phyloP scores from a whole-genome alignment of 2,329 filamentous ascomycete species.

The Nemania bipapillata region DNA sequence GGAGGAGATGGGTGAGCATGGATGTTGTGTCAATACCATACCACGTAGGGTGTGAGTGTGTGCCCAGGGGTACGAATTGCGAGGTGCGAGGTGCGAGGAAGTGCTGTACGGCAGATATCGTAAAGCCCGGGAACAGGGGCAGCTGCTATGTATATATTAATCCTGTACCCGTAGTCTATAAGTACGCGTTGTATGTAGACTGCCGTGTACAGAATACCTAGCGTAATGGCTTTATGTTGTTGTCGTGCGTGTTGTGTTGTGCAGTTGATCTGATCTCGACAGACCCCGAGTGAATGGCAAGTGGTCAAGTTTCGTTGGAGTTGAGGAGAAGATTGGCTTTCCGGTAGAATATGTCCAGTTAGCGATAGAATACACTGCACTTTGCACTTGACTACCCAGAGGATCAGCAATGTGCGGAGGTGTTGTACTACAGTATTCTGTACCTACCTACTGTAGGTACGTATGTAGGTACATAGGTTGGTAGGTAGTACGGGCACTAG shows the following conservation, averaged over 20 bases:
- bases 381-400: too few species aligned
- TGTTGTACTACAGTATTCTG: neutral
- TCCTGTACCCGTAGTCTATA: too few species aligned
- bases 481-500: neutral
- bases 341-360: neutral
- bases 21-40: constrained; percentile 39
- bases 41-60: constrained; percentile 32
- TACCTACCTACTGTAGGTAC: neutral
- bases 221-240: too few species aligned
- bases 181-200: neutral
- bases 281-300: neutral
- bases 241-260: too few species aligned
- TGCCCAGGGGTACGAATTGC: constrained; percentile 16
- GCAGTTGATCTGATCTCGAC: neutral
- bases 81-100: neutral
- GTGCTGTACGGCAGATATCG: neutral
- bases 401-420: constrained; percentile 32
- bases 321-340: constrained; percentile 23
- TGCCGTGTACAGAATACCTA: neutral
- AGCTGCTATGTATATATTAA: neutral
- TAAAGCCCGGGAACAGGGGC: neutral
- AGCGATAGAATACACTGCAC: constrained; percentile 17
- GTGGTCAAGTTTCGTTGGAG: constrained; percentile 6
- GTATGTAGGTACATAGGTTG: neutral
- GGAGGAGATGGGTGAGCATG: constrained; percentile 36